Evolutionary conservation across 2,329 filamentous ascomycete genomes (phyloP).

Genomic region (Pseudohalonectria lignicola): DNA sequence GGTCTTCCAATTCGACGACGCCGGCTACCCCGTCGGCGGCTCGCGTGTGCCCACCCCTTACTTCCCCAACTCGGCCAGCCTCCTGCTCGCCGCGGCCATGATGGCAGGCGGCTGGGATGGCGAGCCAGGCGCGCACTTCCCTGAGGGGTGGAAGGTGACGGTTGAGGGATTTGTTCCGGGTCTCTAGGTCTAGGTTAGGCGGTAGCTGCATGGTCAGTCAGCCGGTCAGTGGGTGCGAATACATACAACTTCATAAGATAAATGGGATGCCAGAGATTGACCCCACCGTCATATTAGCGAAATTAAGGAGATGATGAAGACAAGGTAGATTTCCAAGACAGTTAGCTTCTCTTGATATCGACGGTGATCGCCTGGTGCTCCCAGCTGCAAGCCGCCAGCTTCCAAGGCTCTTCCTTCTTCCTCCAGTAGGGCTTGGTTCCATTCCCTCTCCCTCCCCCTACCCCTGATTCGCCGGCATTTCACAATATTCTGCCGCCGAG

Average conservation of each 20-base stretch:
- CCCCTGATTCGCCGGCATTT: conserved; percentile 32
- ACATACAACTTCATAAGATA: too few species aligned
- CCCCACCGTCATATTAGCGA: too few species aligned
- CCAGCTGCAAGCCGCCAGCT: too few species aligned
- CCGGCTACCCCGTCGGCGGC: conserved; percentile 42
- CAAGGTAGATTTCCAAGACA: too few species aligned
- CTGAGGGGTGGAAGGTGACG: conserved; percentile 31
- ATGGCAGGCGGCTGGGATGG: conserved; percentile 47
- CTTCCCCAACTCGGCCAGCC: conserved; percentile 36
- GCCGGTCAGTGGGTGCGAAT: too few species aligned
- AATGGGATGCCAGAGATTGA: too few species aligned
- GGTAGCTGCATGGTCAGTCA: not conserved
- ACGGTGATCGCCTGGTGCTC: too few species aligned
- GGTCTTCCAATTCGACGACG: conserved; percentile 42
- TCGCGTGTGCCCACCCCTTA: conserved; percentile 44
- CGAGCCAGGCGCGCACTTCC: conserved; percentile 31
- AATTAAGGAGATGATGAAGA: too few species aligned
- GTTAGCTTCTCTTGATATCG: too few species aligned
- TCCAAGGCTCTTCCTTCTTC: too few species aligned
- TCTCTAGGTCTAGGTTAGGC: conserved; percentile 11
- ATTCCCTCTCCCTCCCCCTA: too few species aligned
- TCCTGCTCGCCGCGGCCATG: conserved; percentile 43
- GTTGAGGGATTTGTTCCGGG: conserved; percentile 34
- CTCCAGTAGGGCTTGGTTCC: too few species aligned
- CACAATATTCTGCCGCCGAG: conserved; percentile 50